These are phyloP conservation scores for Malassezia restricta DNA, from an alignment of 1,284 basidiomycete genomes.

Conservation along the genomic window DNA sequence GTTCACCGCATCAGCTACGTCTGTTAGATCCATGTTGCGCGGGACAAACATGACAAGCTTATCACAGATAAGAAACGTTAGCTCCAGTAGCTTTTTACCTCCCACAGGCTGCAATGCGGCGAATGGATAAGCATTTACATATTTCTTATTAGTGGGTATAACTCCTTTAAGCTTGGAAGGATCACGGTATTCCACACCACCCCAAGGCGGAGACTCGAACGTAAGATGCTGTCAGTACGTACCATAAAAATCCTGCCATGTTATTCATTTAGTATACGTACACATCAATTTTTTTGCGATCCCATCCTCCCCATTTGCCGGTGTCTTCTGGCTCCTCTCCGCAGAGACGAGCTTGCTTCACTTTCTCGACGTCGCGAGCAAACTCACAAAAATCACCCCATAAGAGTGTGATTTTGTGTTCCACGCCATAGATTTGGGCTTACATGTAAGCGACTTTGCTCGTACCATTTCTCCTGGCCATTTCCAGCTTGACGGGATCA, in stretches of 20 bases:
- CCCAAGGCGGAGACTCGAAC: conserved; percentile 36
- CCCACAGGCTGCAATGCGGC: conserved; percentile 60
- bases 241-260: conserved; percentile 3
- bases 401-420: conserved; percentile 83
- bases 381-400: conserved; percentile 75
- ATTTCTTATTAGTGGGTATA: background rate
- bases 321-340: background rate
- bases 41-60: conserved; percentile 70
- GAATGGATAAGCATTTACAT: conserved; percentile 21
- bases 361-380: conserved; percentile 46
- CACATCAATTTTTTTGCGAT: conserved; percentile 10
- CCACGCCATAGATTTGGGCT: conserved; percentile 72
- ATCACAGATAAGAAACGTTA: conserved; percentile 12
- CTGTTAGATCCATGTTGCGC: conserved; percentile 63
- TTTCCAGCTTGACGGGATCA: conserved; percentile 64
- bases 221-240: background rate
- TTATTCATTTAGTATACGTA: background rate
- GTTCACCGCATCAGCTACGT: conserved; percentile 52
- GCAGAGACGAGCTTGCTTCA: background rate
- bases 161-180: background rate
- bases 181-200: conserved; percentile 29
- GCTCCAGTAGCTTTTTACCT: conserved; percentile 63
- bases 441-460: background rate
- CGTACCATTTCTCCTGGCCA: conserved; percentile 69
- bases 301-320: conserved; percentile 19